Percentiles rank a stretch among this genome's conserved stretches.
Conservation (phyloP, 768 basidiomycete species). For the Sutorius australiensis region DNA sequence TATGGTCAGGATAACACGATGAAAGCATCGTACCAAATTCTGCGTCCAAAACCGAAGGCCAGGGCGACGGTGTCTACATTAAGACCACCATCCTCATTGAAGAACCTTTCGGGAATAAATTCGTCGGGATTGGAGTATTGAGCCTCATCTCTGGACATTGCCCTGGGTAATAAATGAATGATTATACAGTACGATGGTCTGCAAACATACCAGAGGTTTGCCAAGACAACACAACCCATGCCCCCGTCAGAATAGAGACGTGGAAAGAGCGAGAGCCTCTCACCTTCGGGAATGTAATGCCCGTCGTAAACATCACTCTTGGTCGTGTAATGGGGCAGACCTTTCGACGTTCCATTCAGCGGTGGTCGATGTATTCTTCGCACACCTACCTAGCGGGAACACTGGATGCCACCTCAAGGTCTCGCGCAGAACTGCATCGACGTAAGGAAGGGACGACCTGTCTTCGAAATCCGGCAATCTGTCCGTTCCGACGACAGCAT, state of each 20-base stretch:
- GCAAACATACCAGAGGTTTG: constrained; percentile 27
- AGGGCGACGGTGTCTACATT: constrained; percentile 22
- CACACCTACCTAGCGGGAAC: constrained; percentile 26
- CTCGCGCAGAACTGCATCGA: constrained; percentile 34
- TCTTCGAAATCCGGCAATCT: constrained; percentile 30
- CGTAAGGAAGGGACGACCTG: constrained; percentile 27
- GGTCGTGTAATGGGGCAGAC: constrained; percentile 28
- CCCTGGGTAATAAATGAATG: constrained; percentile 20
- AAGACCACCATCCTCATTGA: constrained; percentile 22
- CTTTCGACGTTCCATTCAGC: constrained; percentile 10
- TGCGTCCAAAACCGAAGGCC: constrained; percentile 30
- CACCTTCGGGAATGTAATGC: constrained; percentile 27
- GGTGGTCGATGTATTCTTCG: neutral
- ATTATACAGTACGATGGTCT: neutral
- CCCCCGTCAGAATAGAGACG: constrained; percentile 11
- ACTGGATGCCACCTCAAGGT: constrained; percentile 34
- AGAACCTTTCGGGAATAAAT: constrained; percentile 30
- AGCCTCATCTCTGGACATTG: constrained; percentile 26
- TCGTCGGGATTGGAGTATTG: constrained; percentile 26
- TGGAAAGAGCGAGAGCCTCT: neutral
- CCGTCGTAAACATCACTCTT: constrained; percentile 26
- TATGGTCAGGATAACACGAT: neutral
- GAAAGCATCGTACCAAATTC: constrained; percentile 20
- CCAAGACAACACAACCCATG: constrained; percentile 28
- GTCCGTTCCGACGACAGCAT: constrained; percentile 26